Conservation (phyloP, 441 rosid species). For the Dalechampia spathulata region DNA sequence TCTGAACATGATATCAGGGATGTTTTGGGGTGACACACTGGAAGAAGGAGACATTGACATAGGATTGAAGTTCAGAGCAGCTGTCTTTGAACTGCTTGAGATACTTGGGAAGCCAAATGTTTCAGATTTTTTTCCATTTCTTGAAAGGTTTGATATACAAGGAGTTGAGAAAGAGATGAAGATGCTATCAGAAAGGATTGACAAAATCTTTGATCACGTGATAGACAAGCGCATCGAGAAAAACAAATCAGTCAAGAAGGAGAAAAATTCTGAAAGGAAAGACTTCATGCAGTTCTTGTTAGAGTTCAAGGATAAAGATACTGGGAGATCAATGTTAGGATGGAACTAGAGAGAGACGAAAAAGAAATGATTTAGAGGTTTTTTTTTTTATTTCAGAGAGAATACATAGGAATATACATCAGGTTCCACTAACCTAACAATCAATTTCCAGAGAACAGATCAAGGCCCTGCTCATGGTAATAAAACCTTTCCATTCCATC, state of each 20-base stretch:
- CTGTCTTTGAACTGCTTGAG: slow-evolving; percentile 11
- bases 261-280: background rate
- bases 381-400: no score
- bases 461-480: slow-evolving; percentile 31
- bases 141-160: slow-evolving; percentile 34
- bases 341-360: no score
- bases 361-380: no score
- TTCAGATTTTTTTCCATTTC: slow-evolving; percentile 30
- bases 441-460: slow-evolving; percentile 17
- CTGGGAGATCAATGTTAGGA: slow-evolving; percentile 12
- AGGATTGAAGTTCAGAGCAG: slow-evolving; percentile 10
- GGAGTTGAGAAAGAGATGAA: slow-evolving; percentile 24
- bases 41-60: slow-evolving; percentile 1
- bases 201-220: slow-evolving; percentile 15
- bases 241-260: background rate
- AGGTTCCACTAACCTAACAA: no score
- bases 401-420: no score
- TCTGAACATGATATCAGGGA: slow-evolving; percentile 22
- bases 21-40: slow-evolving; percentile 32
- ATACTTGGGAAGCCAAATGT: slow-evolving; percentile 27
- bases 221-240: slow-evolving; percentile 9
- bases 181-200: background rate
- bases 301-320: slow-evolving; percentile 21
- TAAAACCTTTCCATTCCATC: background rate
- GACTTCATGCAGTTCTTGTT: slow-evolving; percentile 31